phyloP scores from a whole-genome alignment of 1,284 basidiomycete species.

The Leucoagaricus sp. region DNA sequence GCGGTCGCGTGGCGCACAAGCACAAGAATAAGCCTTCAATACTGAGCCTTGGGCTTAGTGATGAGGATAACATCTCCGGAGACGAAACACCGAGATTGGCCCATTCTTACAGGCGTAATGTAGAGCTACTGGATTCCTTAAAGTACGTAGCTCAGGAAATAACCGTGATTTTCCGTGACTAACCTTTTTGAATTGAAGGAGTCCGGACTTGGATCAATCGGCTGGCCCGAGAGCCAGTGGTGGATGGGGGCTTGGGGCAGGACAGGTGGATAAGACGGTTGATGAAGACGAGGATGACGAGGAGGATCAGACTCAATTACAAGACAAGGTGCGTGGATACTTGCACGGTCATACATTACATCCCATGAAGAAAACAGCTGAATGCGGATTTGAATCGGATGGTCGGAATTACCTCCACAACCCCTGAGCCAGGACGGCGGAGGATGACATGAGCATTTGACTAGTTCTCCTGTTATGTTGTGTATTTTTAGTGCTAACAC shows the following conservation, averaged over 20 bases:
- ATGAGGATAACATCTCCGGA: conserved; percentile 41
- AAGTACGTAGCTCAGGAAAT: conserved; percentile 31
- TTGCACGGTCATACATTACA: no score
- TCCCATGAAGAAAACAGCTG: conserved; percentile 8
- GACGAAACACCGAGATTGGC: conserved; percentile 57
- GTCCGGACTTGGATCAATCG: conserved; percentile 46
- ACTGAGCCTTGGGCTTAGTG: conserved; percentile 22
- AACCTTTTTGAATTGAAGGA: conserved; percentile 32
- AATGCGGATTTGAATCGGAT: conserved; percentile 63
- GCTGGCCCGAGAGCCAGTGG: conserved; percentile 44
- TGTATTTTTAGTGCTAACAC: neutral
- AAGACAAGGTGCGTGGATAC: conserved; percentile 4
- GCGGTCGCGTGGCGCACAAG: conserved; percentile 71
- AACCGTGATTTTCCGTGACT: neutral
- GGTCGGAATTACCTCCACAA: conserved; percentile 54
- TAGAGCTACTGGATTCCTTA: conserved; percentile 60
- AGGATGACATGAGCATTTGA: conserved; percentile 24
- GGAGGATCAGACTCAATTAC: conserved; percentile 60
- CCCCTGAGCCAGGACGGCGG: conserved; percentile 29
- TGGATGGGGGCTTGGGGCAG: conserved; percentile 68
- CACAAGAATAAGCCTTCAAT: conserved; percentile 27
- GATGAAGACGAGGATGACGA: conserved; percentile 51
- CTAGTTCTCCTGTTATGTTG: neutral
- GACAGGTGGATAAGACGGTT: conserved; percentile 46
- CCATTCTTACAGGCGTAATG: conserved; percentile 42